Conservation (phyloP, 768 basidiomycete species). For the Mycena latifolia region DNA sequence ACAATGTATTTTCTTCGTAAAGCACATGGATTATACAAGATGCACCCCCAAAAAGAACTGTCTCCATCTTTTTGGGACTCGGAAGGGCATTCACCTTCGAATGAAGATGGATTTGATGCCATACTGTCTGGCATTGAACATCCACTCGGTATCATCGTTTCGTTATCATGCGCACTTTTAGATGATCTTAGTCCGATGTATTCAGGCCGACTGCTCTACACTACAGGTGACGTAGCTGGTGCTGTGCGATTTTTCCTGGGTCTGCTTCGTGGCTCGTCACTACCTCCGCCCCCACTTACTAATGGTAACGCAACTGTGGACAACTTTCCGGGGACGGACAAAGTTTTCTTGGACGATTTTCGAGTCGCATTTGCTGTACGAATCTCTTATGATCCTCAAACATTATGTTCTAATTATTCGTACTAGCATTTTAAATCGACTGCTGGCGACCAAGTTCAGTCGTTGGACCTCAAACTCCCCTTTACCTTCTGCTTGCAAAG, state of each 20-base stretch:
- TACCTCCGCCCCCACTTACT: conserved; percentile 35
- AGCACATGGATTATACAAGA: conserved; percentile 73
- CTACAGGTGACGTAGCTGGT: conserved; percentile 83
- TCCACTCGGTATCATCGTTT: conserved; percentile 67
- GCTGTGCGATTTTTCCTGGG: conserved; percentile 86
- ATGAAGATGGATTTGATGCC: conserved; percentile 65
- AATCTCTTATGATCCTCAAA: conserved; percentile 4
- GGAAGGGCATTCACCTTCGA: conserved; percentile 61
- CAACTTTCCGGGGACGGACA: too few species aligned
- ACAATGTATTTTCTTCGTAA: conserved; percentile 85
- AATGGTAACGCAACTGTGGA: conserved; percentile 39
- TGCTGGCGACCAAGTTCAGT: conserved; percentile 56
- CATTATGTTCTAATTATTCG: conserved; percentile 1
- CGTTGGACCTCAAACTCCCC: conserved; percentile 69
- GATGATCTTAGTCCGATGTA: conserved; percentile 8
- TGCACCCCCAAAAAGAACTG: conserved; percentile 64
- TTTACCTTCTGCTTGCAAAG: conserved; percentile 72
- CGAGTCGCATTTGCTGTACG: conserved; percentile 85
- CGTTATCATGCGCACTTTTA: conserved; percentile 7
- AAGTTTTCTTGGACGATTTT: conserved; percentile 87
- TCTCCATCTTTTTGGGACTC: conserved; percentile 89
- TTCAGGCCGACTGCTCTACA: conserved; percentile 88
- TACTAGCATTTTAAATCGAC: conserved; percentile 79
- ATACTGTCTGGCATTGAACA: conserved; percentile 83
- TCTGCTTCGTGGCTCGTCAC: conserved; percentile 66